Evolutionary conservation across 1,139 yeast genomes (phyloP), one percentile per base, ranked within the genome.

Genomic region (Yamadazyma pseudoaaseri): DNA sequence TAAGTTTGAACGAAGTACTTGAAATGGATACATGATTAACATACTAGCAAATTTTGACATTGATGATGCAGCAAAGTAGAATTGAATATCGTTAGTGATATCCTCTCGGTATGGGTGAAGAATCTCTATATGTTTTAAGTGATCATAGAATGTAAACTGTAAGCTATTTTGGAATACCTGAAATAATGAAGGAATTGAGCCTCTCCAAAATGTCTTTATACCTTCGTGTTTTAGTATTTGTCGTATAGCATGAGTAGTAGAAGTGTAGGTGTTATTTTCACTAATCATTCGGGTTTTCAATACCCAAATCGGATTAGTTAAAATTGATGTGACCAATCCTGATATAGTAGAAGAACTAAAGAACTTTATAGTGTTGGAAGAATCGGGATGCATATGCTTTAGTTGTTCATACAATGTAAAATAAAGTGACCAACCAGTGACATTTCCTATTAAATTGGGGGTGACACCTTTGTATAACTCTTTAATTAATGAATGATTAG

Each of bases 301-400:
- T 3, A 87, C 94, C 96, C 96, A 87, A 5, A 92, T 73, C 1
- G 98, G 98, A 54, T 89, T 92, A 1, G 98, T 90, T 11, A 85
- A 33, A 0, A 86, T 42, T 1, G 95, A 74, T 0, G 97, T 87
- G 7, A 79, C 49, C 20, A 80, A 51, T 0, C 98, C 98, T 0
- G 97, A 90, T 3, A 64, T 30, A 1, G 67, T 42, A 1, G 72
- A 65, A 6, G 71, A 57, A 4, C 58, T 48, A 34, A 68, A 65
- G 43, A 60, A 69, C 35, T 54, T 58, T 3, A 58, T 35, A 0
- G 70, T 54, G 27, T 47, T 48, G 10, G 41, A 28, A 23, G 59
- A 61, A 6, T 29, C 26, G 15, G 27, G 16, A n/a, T 29, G 20
- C n/a, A 29, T 3, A 8, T 20, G 22, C 47, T 83, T 83, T 46